Percentiles rank a stretch among this genome's conserved stretches.
phyloP scores from a whole-genome alignment of 192 early-diverging fungal species.

The Backusella circina region DNA sequence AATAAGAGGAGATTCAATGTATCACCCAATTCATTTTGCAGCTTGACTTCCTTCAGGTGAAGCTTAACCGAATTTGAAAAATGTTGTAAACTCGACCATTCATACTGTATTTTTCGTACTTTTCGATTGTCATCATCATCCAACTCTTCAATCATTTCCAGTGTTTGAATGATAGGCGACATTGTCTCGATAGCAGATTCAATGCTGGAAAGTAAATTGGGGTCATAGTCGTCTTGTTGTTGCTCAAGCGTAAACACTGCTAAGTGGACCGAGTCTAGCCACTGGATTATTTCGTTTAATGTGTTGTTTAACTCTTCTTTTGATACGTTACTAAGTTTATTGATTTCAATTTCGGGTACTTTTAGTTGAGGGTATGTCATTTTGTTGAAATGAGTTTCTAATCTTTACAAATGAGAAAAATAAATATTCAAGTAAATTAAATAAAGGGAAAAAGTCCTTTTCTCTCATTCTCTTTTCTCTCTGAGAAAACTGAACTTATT shows the following conservation, averaged over 20 bases:
- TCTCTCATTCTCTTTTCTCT: not conserved
- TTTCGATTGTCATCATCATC: not conserved
- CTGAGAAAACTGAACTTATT: not conserved
- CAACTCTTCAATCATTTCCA: conserved; percentile 22
- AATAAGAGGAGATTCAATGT: conserved; percentile 33
- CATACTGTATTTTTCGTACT: conserved; percentile 40
- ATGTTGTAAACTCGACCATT: conserved; percentile 53
- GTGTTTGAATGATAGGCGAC: conserved; percentile 41
- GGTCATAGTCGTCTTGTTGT: conserved; percentile 37
- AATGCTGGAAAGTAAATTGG: conserved; percentile 30
- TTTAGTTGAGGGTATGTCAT: not conserved
- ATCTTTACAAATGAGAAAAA: not conserved
- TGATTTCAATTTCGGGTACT: not conserved
- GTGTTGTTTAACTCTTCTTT: not conserved
- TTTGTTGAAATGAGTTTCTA: not conserved
- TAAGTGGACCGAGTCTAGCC: conserved; percentile 50
- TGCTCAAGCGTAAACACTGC: conserved; percentile 51
- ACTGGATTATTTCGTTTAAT: conserved; percentile 26
- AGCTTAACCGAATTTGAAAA: conserved; percentile 51
- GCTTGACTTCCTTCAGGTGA: conserved; percentile 34
- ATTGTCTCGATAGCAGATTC: conserved; percentile 40
- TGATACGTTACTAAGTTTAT: not conserved
- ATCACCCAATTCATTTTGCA: conserved; percentile 31
- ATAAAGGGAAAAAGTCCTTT: not conserved
- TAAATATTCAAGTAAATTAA: not conserved